phyloP scores from a whole-genome alignment of 345 rosid genomes.

The Bretschneidera sinensis region DNA sequence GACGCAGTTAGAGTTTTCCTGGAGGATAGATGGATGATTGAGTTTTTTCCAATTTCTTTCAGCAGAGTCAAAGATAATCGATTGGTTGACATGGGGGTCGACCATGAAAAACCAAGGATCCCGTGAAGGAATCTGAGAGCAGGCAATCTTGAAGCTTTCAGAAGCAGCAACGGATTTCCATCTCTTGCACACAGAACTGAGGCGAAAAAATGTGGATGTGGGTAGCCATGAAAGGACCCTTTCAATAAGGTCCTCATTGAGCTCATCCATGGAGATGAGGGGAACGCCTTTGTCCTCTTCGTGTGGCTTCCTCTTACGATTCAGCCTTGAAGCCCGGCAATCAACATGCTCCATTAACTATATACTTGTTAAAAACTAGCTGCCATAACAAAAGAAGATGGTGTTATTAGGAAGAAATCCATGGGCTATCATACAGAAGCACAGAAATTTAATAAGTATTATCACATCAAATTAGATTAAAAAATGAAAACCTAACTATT shows the following conservation, averaged over 20 bases:
- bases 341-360: slow-evolving; percentile 28
- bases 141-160: slow-evolving; percentile 69
- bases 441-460: background rate
- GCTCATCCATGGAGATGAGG: slow-evolving; percentile 53
- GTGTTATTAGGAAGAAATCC: slow-evolving; percentile 2
- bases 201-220: slow-evolving; percentile 56
- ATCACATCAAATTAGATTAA: slow-evolving; percentile 1
- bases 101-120: slow-evolving; percentile 93
- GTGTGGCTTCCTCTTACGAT: slow-evolving; percentile 53
- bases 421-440: slow-evolving; percentile 1
- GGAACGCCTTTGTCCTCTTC: slow-evolving; percentile 21
- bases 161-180: slow-evolving; percentile 67
- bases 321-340: slow-evolving; percentile 20
- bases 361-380: slow-evolving; percentile 13
- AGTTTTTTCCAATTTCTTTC: slow-evolving; percentile 67
- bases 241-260: slow-evolving; percentile 77
- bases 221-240: slow-evolving; percentile 86
- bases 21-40: slow-evolving; percentile 23
- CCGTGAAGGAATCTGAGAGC: slow-evolving; percentile 59
- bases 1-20: slow-evolving; percentile 16
- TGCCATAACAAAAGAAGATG: slow-evolving; percentile 10
- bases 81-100: slow-evolving; percentile 27
- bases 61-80: slow-evolving; percentile 57
- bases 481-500: slow-evolving; percentile 7
- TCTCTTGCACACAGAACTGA: slow-evolving; percentile 77